phyloP scores from a whole-genome alignment of 2,329 filamentous ascomycete genomes.

The Monilinia fructicola region DNA sequence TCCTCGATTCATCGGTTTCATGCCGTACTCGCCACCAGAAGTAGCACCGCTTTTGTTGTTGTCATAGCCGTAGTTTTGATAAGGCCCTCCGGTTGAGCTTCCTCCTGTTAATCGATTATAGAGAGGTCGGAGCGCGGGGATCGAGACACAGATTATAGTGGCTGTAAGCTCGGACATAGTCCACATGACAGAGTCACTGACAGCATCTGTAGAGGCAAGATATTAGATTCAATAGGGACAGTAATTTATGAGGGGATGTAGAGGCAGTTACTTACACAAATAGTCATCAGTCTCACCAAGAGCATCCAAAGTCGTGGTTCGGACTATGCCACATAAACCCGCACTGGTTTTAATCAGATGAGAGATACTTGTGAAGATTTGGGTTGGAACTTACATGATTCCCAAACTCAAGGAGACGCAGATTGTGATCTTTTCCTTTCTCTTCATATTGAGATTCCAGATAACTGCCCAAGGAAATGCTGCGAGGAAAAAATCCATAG shows the following conservation, averaged over 20 bases:
- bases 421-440: slow-evolving; percentile 18
- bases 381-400: background rate
- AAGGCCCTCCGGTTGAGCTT: background rate
- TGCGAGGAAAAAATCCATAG: slow-evolving; percentile 19
- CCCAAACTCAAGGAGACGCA: slow-evolving; percentile 15
- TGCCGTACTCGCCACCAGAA: background rate
- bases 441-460: slow-evolving; percentile 15
- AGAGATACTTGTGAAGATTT: background rate
- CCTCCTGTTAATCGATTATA: slow-evolving; percentile 13
- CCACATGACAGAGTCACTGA: slow-evolving; percentile 21
- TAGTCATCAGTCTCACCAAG: slow-evolving; percentile 8
- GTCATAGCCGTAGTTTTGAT: slow-evolving; percentile 10
- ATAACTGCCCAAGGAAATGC: slow-evolving; percentile 6
- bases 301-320: slow-evolving; percentile 9
- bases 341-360: background rate
- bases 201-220: background rate
- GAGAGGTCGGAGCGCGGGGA: slow-evolving; percentile 18
- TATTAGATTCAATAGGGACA: background rate
- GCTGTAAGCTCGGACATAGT: slow-evolving; percentile 16
- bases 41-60: background rate
- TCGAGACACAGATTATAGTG: slow-evolving; percentile 15
- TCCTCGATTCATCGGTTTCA: background rate
- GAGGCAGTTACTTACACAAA: slow-evolving; percentile 1
- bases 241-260: background rate
- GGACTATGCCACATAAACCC: background rate